Evolutionary conservation across 139 green algal genomes (phyloP).

Genomic region (Pseudopediastrum boryanum): DNA sequence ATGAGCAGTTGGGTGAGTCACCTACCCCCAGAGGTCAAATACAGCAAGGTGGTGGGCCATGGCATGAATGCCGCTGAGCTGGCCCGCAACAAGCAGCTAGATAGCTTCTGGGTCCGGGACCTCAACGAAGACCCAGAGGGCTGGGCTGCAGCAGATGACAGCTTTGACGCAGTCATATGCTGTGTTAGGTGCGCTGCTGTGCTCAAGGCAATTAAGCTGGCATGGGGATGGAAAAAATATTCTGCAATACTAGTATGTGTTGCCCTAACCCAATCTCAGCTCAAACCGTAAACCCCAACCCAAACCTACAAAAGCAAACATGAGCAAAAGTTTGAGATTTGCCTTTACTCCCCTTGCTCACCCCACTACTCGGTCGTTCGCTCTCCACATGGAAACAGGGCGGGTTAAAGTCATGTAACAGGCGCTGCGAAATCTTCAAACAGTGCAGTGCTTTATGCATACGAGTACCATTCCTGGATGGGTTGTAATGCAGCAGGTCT

Average conservation of each 20-base stretch:
- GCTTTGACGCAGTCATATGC: constrained; percentile 84
- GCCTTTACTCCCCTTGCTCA: too few species aligned
- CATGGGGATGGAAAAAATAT: neutral
- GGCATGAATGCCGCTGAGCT: constrained; percentile 91
- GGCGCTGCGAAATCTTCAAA: too few species aligned
- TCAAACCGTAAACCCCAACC: neutral
- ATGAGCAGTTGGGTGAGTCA: constrained; percentile 83
- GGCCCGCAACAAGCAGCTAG: constrained; percentile 69
- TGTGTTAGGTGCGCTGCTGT: constrained; percentile 60
- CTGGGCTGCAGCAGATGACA: constrained; percentile 66
- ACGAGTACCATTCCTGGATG: too few species aligned
- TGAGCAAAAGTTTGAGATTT: too few species aligned
- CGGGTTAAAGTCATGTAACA: too few species aligned
- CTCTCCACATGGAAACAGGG: too few species aligned
- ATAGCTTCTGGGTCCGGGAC: constrained; percentile 76
- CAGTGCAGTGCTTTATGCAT: too few species aligned
- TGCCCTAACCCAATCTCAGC: neutral
- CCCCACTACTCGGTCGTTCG: too few species aligned
- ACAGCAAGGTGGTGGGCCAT: constrained; percentile 73
- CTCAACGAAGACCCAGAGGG: constrained; percentile 72
- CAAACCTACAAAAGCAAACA: neutral
- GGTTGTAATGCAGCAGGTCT: too few species aligned
- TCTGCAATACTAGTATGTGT: neutral
- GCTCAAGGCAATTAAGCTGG: neutral
- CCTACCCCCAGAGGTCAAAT: constrained; percentile 72